Percentiles rank a stretch among this genome's conserved stretches.
These are phyloP conservation scores for Exophiala aquamarina DNA, from an alignment of 2,329 filamentous ascomycete species.

Conservation along the genomic window DNA sequence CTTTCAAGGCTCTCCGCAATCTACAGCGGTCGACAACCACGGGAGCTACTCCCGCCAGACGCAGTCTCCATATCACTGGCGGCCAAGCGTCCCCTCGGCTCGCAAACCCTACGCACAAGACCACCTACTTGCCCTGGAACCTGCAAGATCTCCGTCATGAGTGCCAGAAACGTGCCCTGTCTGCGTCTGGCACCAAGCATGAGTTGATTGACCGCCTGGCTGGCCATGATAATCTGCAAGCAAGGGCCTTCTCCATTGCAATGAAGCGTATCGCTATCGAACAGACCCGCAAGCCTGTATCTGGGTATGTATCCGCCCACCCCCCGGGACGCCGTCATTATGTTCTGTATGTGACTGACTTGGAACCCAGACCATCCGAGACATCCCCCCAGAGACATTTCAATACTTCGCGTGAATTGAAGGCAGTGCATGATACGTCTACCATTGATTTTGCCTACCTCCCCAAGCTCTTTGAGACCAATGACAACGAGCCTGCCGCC, in stretches of 20 bases:
- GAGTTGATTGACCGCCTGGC: slow-evolving; percentile 55
- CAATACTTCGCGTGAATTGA: slow-evolving; percentile 60
- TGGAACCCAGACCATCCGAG: slow-evolving; percentile 23
- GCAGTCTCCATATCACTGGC: slow-evolving; percentile 61
- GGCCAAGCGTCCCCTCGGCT: slow-evolving; percentile 55
- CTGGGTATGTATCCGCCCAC: slow-evolving; percentile 36
- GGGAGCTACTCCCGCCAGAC: slow-evolving; percentile 39
- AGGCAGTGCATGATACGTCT: slow-evolving; percentile 57
- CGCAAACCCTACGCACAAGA: slow-evolving; percentile 51
- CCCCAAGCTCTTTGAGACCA: slow-evolving; percentile 47
- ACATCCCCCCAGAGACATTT: slow-evolving; percentile 50
- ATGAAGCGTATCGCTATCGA: slow-evolving; percentile 46
- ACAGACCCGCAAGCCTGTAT: slow-evolving; percentile 36
- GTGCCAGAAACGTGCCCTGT: slow-evolving; percentile 51
- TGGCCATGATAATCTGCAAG: slow-evolving; percentile 53
- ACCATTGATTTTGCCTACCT: slow-evolving; percentile 65
- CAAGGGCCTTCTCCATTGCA: slow-evolving; percentile 56
- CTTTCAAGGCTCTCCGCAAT: slow-evolving; percentile 45
- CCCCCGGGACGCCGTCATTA: too few relatives aligned
- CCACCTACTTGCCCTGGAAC: slow-evolving; percentile 52
- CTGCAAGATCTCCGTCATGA: slow-evolving; percentile 53
- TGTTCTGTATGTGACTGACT: too few relatives aligned
- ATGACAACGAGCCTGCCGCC: slow-evolving; percentile 33
- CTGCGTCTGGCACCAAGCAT: slow-evolving; percentile 47
- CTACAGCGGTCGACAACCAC: slow-evolving; percentile 32